Conservation (phyloP, 2,329 filamentous ascomycete species). For the Xylariaceae sp. region DNA sequence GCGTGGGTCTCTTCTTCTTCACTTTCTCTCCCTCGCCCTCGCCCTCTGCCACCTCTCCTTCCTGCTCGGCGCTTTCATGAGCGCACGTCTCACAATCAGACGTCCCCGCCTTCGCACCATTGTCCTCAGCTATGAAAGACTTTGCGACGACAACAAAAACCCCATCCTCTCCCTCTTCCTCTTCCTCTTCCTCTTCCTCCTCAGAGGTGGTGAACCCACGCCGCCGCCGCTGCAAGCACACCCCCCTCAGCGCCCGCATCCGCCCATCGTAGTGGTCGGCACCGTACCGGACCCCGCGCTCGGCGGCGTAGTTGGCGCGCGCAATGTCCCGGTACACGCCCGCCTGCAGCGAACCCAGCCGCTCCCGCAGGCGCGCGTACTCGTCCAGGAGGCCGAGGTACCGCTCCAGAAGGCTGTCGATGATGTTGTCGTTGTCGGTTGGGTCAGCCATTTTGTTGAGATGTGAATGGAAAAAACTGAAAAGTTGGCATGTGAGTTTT, state of each 20-base stretch:
- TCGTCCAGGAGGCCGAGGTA: conserved; percentile 63
- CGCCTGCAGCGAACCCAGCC: conserved; percentile 50
- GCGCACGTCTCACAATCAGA: no score
- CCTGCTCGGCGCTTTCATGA: neutral
- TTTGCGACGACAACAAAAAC: neutral
- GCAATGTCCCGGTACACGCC: conserved; percentile 56
- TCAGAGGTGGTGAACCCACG: conserved; percentile 22
- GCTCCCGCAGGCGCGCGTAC: conserved; percentile 55
- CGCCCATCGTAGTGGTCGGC: conserved; percentile 67
- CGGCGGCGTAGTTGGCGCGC: conserved; percentile 69
- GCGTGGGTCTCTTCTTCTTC: no score
- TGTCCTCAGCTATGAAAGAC: neutral
- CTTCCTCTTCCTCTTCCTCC: neutral
- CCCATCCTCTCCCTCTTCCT: conserved; percentile 1
- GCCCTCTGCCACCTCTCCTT: no score
- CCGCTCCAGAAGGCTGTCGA: conserved; percentile 59
- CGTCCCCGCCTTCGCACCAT: neutral
- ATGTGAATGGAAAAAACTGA: neutral
- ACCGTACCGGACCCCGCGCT: conserved; percentile 59
- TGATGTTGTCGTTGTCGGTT: conserved; percentile 33
- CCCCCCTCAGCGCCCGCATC: conserved; percentile 55
- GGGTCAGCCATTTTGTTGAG: no score
- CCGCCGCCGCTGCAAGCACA: no score
- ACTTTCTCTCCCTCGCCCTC: no score
- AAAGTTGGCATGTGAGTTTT: neutral